Evolutionary conservation across 2,329 filamentous ascomycete species (phyloP).

Genomic region (Diaporthe helianthi): DNA sequence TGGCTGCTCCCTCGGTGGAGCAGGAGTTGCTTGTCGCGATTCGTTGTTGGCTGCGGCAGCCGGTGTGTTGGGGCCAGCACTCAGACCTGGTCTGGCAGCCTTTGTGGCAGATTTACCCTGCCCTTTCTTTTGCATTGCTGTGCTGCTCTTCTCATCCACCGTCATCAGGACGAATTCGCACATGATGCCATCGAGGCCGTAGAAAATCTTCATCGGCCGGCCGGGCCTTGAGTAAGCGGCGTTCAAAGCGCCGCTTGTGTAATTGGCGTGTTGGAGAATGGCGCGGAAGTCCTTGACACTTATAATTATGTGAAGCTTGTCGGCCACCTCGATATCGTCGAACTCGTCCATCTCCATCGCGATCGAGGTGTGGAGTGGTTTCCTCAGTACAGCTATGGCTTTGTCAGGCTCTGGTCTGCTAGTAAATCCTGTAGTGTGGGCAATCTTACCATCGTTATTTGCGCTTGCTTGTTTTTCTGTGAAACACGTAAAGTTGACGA

Average conservation of each 20-base stretch:
- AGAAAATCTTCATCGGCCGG: slow-evolving; percentile 75
- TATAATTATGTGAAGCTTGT: slow-evolving; percentile 79
- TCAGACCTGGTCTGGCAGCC: slow-evolving; percentile 51
- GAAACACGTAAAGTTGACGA: slow-evolving; percentile 80
- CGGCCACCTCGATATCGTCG: slow-evolving; percentile 75
- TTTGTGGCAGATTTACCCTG: slow-evolving; percentile 50
- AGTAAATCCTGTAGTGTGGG: neutral
- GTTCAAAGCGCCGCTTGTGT: slow-evolving; percentile 69
- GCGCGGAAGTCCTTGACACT: slow-evolving; percentile 85
- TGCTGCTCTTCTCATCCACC: slow-evolving; percentile 68
- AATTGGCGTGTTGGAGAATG: slow-evolving; percentile 77
- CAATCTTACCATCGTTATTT: slow-evolving; percentile 54
- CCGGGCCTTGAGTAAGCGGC: slow-evolving; percentile 75
- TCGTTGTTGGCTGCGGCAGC: slow-evolving; percentile 43
- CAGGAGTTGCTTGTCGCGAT: slow-evolving; percentile 36
- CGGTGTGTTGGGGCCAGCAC: slow-evolving; percentile 53
- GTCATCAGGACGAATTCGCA: slow-evolving; percentile 87
- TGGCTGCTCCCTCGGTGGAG: slow-evolving; percentile 34
- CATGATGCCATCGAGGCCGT: slow-evolving; percentile 70
- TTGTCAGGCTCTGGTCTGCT: slow-evolving; percentile 33
- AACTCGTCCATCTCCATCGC: slow-evolving; percentile 80
- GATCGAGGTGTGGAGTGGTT: slow-evolving; percentile 81
- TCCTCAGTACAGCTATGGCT: slow-evolving; percentile 72
- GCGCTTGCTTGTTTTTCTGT: slow-evolving; percentile 79
- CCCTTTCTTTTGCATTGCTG: slow-evolving; percentile 55